A percentile compares a stretch with the other conserved stretches of the same genome.
These are phyloP conservation scores for Paraurostyla sp. DNA, from an alignment of 73 alveolate genomes.

Conservation along the genomic window DNA sequence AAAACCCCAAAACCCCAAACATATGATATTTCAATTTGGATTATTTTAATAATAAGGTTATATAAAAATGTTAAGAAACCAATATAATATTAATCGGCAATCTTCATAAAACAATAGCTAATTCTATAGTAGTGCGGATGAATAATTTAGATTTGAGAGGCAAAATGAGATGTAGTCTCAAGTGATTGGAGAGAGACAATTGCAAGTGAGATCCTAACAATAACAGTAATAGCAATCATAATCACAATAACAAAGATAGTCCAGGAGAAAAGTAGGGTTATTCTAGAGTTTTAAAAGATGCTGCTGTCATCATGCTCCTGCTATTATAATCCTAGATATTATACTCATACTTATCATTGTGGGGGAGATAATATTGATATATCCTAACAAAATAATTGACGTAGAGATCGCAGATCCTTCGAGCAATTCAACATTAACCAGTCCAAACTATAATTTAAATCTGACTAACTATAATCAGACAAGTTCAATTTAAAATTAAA, in stretches of 20 bases:
- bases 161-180: not conserved
- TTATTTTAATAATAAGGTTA: too few species aligned
- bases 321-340: slow-evolving; percentile 13
- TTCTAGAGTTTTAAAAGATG: not conserved
- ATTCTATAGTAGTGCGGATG: not conserved
- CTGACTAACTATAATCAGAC: slow-evolving; percentile 19
- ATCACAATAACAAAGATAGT: not conserved
- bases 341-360: not conserved
- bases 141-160: slow-evolving; percentile 29
- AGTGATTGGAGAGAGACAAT: not conserved
- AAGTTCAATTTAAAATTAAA: not conserved
- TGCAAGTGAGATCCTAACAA: not conserved
- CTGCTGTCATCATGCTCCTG: slow-evolving; percentile 56
- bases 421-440: not conserved
- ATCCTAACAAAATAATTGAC: not conserved
- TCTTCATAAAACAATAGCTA: not conserved
- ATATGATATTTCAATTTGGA: too few species aligned
- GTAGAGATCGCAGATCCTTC: not conserved
- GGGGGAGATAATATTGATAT: slow-evolving; percentile 14
- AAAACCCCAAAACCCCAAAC: too few species aligned
- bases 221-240: not conserved
- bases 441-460: not conserved
- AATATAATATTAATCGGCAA: too few species aligned
- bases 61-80: too few species aligned
- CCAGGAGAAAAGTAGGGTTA: not conserved